Evolutionary conservation across 129 eudicot species (phyloP), one percentile per base, ranked within the genome.

Genomic region (Chrysanthemum lavandulifolium): DNA sequence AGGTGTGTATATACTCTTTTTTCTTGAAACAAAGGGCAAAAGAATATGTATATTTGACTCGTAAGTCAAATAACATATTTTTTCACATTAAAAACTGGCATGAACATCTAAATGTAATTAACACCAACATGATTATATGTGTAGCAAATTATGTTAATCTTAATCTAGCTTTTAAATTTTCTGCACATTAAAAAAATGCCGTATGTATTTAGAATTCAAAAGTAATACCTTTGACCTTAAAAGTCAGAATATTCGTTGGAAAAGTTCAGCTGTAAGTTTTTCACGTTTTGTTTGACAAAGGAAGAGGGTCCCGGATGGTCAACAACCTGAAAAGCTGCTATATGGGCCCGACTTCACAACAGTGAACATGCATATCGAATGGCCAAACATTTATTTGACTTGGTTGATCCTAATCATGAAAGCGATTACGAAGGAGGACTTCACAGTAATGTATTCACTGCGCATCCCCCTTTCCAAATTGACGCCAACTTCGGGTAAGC

Each of bases 281-380:
- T 68, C 49, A 13, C 23, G n/a, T 65, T 55, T 61, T 78, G 59
- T 60, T 61, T 40, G 73, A 76, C 81, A 83, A 95, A 91, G 67
- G 96, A 83, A 79, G 98, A 87, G 15, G 98, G 98, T 68, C 98
- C 98, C 1, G 98, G 98, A 69, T 92, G 98, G 98, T 92, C 98
- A 12, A 92, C 96, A 48, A 84, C 89, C 5, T 92, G 98, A 96
- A 92, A 92, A 81, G 86, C 96, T 57, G 82, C 90, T 29, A 73
- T 89, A 73, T 85, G 98, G 96, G 95, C 98, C 23, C 91, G 96
- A 7, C 86, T 92, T 69, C 91, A 79, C 56, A 73, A 82, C 75
- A 92, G 84, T 29, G 90, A 89, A 71, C 82, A 92, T 72, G 96
- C 96, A 71, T 92, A 92, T 80, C 70, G 80, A 67, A 89, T 89